phyloP scores from a whole-genome alignment of 306 rosid species.

The Oxytropis ochrocephala region DNA sequence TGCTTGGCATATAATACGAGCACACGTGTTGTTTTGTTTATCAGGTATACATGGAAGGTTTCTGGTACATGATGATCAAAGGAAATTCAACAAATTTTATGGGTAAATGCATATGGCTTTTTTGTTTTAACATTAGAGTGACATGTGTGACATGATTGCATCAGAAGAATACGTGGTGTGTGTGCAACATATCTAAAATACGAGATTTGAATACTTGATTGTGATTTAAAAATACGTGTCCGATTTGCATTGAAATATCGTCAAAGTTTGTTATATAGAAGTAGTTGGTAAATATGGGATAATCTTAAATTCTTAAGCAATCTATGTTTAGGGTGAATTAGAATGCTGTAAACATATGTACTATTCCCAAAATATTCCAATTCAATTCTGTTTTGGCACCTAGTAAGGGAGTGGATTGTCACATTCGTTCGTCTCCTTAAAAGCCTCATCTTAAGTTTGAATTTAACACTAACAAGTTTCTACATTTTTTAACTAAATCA shows the following conservation, averaged over 20 bases:
- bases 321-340: too few relatives aligned
- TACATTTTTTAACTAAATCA: too few relatives aligned
- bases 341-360: not conserved
- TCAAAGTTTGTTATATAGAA: not conserved
- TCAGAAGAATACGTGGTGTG: too few relatives aligned
- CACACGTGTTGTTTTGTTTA: conserved; percentile 27
- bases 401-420: too few relatives aligned
- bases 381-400: too few relatives aligned
- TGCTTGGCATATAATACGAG: conserved; percentile 18
- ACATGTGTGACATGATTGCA: not conserved
- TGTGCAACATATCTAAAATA: not conserved
- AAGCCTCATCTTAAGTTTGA: too few relatives aligned
- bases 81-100: not conserved
- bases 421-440: too few relatives aligned
- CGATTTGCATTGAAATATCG: not conserved
- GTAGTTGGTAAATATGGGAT: not conserved
- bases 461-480: too few relatives aligned
- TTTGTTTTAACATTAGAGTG: not conserved
- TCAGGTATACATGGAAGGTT: not conserved
- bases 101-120: not conserved
- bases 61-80: not conserved
- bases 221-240: not conserved
- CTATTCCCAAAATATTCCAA: not conserved
- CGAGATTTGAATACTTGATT: not conserved
- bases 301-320: too few relatives aligned